Percentiles rank a stretch among this genome's conserved stretches.
phyloP scores from a whole-genome alignment of 176 grass and related monocot species.

The Phyllostachys edulis region DNA sequence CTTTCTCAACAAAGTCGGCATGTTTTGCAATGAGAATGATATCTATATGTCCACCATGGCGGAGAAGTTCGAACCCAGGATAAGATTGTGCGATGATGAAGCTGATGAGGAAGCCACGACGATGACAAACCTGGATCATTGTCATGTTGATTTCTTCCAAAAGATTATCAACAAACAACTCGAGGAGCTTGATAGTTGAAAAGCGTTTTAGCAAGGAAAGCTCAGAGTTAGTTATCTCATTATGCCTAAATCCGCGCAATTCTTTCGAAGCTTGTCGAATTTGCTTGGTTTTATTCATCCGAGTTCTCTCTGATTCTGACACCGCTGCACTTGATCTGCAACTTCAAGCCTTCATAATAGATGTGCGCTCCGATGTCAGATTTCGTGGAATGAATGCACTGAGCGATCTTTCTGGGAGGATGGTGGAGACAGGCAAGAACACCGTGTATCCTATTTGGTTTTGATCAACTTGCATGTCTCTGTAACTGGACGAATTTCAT shows the following conservation, averaged over 20 bases:
- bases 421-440: constrained; percentile 36
- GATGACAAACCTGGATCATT: constrained; percentile 17
- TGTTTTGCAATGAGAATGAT: constrained; percentile 7
- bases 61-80: neutral
- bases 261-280: constrained; percentile 27
- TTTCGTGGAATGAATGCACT: constrained; percentile 17
- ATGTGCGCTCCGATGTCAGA: constrained; percentile 12
- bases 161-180: constrained; percentile 33
- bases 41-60: constrained; percentile 5
- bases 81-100: neutral
- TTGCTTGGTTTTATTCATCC: constrained; percentile 13
- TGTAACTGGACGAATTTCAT: neutral
- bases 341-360: constrained; percentile 18
- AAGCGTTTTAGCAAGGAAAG: constrained; percentile 12
- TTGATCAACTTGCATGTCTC: neutral
- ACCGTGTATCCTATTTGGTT: neutral
- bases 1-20: constrained; percentile 20
- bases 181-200: neutral
- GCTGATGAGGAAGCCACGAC: neutral
- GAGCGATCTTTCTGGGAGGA: constrained; percentile 29
- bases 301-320: constrained; percentile 26
- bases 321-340: neutral
- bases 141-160: constrained; percentile 16
- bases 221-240: neutral
- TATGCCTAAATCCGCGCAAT: constrained; percentile 26